A percentile compares a stretch with the other conserved stretches of the same genome.
Evolutionary conservation across 163 green algal species (phyloP).

Genomic region (Coccomyxa subellipsoidea): DNA sequence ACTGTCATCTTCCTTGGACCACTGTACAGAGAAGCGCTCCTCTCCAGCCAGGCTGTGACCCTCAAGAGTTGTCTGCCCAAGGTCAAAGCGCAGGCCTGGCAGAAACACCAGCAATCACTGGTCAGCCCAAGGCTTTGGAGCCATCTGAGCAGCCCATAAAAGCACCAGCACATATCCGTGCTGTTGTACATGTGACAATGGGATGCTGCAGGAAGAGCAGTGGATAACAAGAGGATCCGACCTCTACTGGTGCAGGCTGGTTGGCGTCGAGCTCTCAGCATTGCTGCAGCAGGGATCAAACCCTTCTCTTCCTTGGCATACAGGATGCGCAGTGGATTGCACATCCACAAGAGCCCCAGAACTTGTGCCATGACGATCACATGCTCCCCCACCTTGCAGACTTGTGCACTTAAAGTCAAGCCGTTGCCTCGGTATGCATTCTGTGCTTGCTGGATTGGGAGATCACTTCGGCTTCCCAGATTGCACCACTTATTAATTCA

Average conservation of each 20-base stretch:
- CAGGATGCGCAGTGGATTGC: conserved; percentile 57
- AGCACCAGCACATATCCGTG: too few relatives aligned
- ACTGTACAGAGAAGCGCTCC: conserved; percentile 77
- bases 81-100: conserved; percentile 31
- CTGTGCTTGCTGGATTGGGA: too few relatives aligned
- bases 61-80: conserved; percentile 63
- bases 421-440: too few relatives aligned
- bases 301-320: background rate
- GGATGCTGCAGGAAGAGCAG: too few relatives aligned
- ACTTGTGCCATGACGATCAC: background rate
- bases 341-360: conserved; percentile 63
- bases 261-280: background rate
- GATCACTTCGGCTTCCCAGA: too few relatives aligned
- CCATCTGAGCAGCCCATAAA: too few relatives aligned
- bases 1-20: conserved; percentile 59
- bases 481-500: too few relatives aligned
- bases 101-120: background rate
- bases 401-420: background rate
- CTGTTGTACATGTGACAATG: too few relatives aligned
- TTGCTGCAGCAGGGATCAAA: background rate
- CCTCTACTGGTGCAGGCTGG: background rate
- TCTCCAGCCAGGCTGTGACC: conserved; percentile 78
- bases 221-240: too few relatives aligned
- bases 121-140: too few relatives aligned
- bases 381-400: background rate